Base-by-base conservation (phyloP, 371 early-diverging fungal genomes). In the Lichtheimia hyalospora region DNA sequence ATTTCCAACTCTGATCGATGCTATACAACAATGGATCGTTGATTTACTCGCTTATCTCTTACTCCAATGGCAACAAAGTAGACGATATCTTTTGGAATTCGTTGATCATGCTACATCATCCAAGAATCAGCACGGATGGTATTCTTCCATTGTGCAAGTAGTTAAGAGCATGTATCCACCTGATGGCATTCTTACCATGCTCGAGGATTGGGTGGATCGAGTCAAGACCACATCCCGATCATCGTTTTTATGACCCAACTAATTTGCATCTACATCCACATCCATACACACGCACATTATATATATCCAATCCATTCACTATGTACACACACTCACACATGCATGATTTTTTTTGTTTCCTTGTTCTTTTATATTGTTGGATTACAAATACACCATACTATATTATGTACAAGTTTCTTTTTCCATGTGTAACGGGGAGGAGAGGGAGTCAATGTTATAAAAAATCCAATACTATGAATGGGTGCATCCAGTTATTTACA, bases 151-250 rank as follows among this genome's bases (percentile, higher is more conserved):
- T 46, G 46, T 18, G 21, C 46, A 46, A 21, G 46, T 16, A 16
- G 46, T 46, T 16, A 46, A 46, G 21, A 21, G 46, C 21, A n/a
- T 46, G 18, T 46, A 46, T 46, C n/a, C 46, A n/a, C 18, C 21
- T 21, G 46, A 46, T 21, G 46, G n/a, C 6, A n/a, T 46, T 8
- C 21, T 46, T 5, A 21, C 46, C n/a, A 21, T 21, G 21, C 46
- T 46, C 46, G 46, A 46, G 16, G 15, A 46, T 21, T 46, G 46
- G 46, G 46, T 46, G 18, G 46, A 46, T 46, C 46, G 46, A 46
- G 18, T 46, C 46, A 46, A 46, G 46, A 21, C 46, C 7, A 21
- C 34, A 34, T 34, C 46, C 14, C 46, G 15, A 18, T 21, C 46
- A 18, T 46, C 46, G 6, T 46, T 46, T 8, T 46, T 46, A n/a